Base-by-base conservation (phyloP, 2,329 filamentous ascomycete genomes). In the Colletotrichum tanaceti region DNA sequence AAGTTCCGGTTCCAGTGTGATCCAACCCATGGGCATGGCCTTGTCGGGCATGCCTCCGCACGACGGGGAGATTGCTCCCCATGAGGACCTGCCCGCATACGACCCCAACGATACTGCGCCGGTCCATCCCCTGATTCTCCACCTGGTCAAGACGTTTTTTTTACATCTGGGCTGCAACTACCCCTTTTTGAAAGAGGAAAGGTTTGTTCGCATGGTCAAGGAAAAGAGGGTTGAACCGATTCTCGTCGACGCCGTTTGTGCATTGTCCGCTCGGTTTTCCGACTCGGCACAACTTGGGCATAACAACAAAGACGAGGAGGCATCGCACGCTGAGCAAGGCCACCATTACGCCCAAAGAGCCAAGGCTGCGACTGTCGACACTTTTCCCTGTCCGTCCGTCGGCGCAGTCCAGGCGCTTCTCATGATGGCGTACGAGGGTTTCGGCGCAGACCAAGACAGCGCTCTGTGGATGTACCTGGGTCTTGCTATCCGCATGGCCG, bases 391-490 rank as follows among this genome's bases (percentile, higher is more conserved):
- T 70, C 93, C 93, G 0, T 93, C 90, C 2, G 90, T 97, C 1
- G 91, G 91, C 28, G 93, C 93, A 11, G 92, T 96, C 0, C 94
- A 97, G 74, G 93, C 93, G 0, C 94, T 91, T 57, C 80, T 97
- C 13, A 81, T 97, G 35, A 87, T 97, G 79, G 93, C 93, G 0
- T 97, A 97, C 75, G 93, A 97, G 72, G 91, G 94, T 50, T 97
- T 97, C 73, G 94, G 93, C 1, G 92, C 92, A 13, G 93, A 93
- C 72, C 92, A 94, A 73, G 94, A 97, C 75, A 97, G 93, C 76
- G 93, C 93, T 0, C 79, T 97, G 7, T 97, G 94, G 93, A 97
- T 97, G 93, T 97, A 97, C 75, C 84, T 97, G 1, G 94, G 93
- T 0, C 90, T 95, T 59, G 91, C 93, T 0, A 97, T 97, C 69